These are phyloP conservation scores for Persicaria maculosa DNA, from an alignment of 148 eudicot species.

Conservation along the genomic window DNA sequence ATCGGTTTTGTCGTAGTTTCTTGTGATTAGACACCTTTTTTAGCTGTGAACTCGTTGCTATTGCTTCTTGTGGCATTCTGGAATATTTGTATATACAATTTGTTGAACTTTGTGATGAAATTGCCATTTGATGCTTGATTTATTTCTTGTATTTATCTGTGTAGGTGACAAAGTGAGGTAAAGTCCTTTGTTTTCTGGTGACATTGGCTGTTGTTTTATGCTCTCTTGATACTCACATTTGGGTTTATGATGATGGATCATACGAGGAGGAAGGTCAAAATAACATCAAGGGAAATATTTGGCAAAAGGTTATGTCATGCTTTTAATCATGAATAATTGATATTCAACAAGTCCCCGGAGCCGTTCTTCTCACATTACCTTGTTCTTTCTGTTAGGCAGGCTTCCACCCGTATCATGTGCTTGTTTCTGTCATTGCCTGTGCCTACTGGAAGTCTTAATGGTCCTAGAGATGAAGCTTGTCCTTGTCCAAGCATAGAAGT, in stretches of 20 bases:
- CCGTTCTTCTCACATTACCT: not conserved
- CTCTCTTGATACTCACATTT: conserved; percentile 97
- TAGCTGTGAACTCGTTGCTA: no score
- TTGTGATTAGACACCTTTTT: no score
- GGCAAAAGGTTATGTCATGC: conserved; percentile 69
- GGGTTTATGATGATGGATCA: conserved; percentile 99
- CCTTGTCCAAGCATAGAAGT: conserved; percentile 32
- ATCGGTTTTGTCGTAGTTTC: not conserved
- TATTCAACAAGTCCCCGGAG: not conserved
- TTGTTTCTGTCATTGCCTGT: conserved; percentile 73
- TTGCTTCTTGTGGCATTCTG: no score
- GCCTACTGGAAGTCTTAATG: conserved; percentile 53
- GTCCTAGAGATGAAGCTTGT: conserved; percentile 46
- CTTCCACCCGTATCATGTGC: conserved; percentile 72
- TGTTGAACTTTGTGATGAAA: not conserved
- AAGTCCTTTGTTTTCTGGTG: not conserved
- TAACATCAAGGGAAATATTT: conserved; percentile 87
- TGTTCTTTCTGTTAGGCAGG: conserved; percentile 62
- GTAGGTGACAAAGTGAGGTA: not conserved
- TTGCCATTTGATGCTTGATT: not conserved
- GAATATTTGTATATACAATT: not conserved
- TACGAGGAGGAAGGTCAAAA: conserved; percentile 99
- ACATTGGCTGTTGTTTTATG: no score
- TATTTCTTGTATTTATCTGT: not conserved
- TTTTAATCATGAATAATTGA: not conserved